Evolutionary conservation across 495 filamentous ascomycete species (phyloP), one percentile per base, ranked within the genome.

Genomic region (Aspergillus biplanus): DNA sequence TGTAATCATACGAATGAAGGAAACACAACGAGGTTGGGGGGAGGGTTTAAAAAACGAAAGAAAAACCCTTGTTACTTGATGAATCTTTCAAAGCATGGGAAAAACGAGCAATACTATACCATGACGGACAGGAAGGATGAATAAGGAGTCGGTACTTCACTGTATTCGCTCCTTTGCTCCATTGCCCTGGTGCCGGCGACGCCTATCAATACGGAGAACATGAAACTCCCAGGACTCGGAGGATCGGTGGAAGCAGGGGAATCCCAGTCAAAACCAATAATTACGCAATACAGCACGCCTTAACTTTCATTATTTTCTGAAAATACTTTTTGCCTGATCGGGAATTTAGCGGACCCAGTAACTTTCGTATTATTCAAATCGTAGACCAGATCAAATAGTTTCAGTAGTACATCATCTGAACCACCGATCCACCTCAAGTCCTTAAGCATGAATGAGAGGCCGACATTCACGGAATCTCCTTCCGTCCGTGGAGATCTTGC

Each of bases 251-350:
- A 15, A 54, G 31, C 27, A 34, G 52, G 52, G 33, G 3, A 12
- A 54, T 54, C 52, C 52, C 32, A 54, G 52, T 54, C 52, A 54
- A 54, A 54, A 33, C 27, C 21, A 33, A 32, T 34, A 54, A 54
- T 54, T 54, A 34, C 52, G 21, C 18, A 34, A 33, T n/a, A 34
- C 27, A 54, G 27, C 1, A n/a, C 27, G 13, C 27, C 52, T 34
- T 5, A 34, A 34, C 27, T 9, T 31, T 39, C 37, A 39, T 7
- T 39, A 39, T 39, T 39, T 44, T 6, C 11, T 44, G 5, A 13
- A 11, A 11, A 15, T 44, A 15, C 11, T 44, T 44, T 15, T 44
- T 44, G 21, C 21, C 21, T 27, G 21, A 27, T 27, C 21, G 21
- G 21, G 21, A 27, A 27, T 27, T 27, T 27, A 27, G 21, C 21